Conservation (phyloP, 2,329 filamentous ascomycete species). For the Trichoderma breve region DNA sequence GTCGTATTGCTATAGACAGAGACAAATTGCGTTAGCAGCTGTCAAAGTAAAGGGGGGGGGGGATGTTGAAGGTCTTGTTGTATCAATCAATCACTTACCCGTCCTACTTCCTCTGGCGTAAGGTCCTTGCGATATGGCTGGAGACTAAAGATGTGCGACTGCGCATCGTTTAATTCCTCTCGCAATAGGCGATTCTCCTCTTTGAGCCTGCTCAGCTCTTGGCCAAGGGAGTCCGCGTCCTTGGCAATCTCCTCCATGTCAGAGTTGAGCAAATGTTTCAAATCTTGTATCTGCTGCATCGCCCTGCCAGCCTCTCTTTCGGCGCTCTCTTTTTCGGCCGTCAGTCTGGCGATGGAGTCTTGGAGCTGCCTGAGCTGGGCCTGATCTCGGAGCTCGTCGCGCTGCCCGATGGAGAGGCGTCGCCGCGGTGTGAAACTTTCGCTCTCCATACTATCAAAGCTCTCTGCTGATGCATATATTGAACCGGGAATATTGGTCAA, state of each 20-base stretch:
- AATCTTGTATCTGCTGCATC: constrained; percentile 26
- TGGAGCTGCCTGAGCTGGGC: constrained; percentile 24
- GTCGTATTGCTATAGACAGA: constrained; percentile 35
- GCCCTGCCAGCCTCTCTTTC: constrained; percentile 32
- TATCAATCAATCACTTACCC: constrained; percentile 28
- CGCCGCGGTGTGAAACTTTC: constrained; percentile 10
- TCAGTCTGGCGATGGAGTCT: constrained; percentile 20
- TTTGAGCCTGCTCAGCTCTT: constrained; percentile 25
- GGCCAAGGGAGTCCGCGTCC: constrained; percentile 26
- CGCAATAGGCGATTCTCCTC: constrained; percentile 31
- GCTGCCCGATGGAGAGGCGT: neutral
- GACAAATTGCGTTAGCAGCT: neutral
- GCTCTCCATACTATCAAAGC: constrained; percentile 14
- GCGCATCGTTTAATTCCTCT: constrained; percentile 35
- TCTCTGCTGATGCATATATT: constrained; percentile 15
- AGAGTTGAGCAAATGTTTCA: constrained; percentile 28
- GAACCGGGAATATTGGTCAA: constrained; percentile 1
- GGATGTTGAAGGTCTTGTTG: neutral
- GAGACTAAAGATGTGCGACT: constrained; percentile 42
- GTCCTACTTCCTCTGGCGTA: constrained; percentile 37
- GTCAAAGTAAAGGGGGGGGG: neutral
- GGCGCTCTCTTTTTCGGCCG: constrained; percentile 31
- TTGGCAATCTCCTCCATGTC: constrained; percentile 27
- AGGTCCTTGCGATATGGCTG: constrained; percentile 41
- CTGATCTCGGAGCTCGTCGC: constrained; percentile 3